Evolutionary conservation across 2,329 filamentous ascomycete species (phyloP).

Genomic region (Xylaria sp.): DNA sequence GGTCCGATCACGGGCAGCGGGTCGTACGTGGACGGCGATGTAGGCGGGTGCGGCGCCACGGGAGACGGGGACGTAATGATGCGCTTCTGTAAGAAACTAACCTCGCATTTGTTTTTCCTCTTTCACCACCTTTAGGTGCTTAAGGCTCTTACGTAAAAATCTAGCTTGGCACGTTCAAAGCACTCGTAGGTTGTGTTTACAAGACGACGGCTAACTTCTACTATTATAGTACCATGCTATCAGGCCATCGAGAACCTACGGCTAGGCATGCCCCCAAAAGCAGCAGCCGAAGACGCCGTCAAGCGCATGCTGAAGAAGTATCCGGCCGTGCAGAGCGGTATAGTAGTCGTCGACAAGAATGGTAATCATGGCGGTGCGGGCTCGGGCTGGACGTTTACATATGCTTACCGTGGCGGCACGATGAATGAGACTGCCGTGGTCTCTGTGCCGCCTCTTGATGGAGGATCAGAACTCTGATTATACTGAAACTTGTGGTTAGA

Average conservation of each 20-base stretch:
- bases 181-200: neutral
- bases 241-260: slow-evolving; percentile 66
- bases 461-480: slow-evolving; percentile 23
- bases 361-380: slow-evolving; percentile 63
- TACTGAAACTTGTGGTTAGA: neutral
- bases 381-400: slow-evolving; percentile 66
- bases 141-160: neutral
- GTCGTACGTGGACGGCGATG: slow-evolving; percentile 65
- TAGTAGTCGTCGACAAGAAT: slow-evolving; percentile 62
- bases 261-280: slow-evolving; percentile 58
- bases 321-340: slow-evolving; percentile 58
- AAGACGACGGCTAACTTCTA: neutral
- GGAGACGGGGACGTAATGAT: slow-evolving; percentile 68
- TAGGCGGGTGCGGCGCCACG: slow-evolving; percentile 66
- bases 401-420: slow-evolving; percentile 59
- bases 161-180: neutral
- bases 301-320: slow-evolving; percentile 61
- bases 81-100: slow-evolving; percentile 4
- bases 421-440: slow-evolving; percentile 62
- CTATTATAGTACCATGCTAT: slow-evolving; percentile 60
- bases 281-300: slow-evolving; percentile 64
- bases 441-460: slow-evolving; percentile 52
- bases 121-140: neutral
- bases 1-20: slow-evolving; percentile 66
- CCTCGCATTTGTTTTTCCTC: neutral